Base-by-base conservation (phyloP, 192 early-diverging fungal species). In the Endogone sp. region DNA sequence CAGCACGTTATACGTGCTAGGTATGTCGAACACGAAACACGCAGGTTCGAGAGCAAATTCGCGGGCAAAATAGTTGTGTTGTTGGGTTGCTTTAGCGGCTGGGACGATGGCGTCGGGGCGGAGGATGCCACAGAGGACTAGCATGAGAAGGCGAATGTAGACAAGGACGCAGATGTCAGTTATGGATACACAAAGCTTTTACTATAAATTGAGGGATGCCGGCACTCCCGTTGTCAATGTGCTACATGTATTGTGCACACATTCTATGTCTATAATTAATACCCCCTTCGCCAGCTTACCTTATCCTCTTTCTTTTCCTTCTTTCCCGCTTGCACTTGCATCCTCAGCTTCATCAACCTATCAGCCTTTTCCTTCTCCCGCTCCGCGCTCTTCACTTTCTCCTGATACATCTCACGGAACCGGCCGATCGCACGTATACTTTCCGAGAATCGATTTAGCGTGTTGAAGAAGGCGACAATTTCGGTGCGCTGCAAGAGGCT, bases 391-490 rank as follows among this genome's bases (percentile, higher is more conserved):
- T 63, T 22, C 49, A 67, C 63, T 28, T 64, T 63, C 3, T 82
- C 70, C 63, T 87, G 83, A 71, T 93, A 93, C 84, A 90, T 84
- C n/a, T 69, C 79, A 67, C 90, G 83, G 81, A 98, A 98, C 57
- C 84, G 64, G 64, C 92, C 88, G 22, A 98, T 89, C 9, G 90
- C 90, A 10, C 84, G 78, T 20, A 99, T 73, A 69, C 90, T 93
- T 70, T 93, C 88, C 16, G 95, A 96, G 56, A 97, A 81, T 68
- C 95, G 89, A 75, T 91, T 85, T 68, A 96, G 90, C 8, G 94
- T 92, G 65, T 96, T 98, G 55, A 98, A 83, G 16, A 98, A 78
- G 0, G 97, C 87, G 9, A 98, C 95, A 27, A 98, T 85, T 76
- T 98, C 97, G n/a, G 82, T 76, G 16, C 92, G 84, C 21, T 86